Conservation (phyloP, 2,329 filamentous ascomycete species). For the Penicillium sp. region DNA sequence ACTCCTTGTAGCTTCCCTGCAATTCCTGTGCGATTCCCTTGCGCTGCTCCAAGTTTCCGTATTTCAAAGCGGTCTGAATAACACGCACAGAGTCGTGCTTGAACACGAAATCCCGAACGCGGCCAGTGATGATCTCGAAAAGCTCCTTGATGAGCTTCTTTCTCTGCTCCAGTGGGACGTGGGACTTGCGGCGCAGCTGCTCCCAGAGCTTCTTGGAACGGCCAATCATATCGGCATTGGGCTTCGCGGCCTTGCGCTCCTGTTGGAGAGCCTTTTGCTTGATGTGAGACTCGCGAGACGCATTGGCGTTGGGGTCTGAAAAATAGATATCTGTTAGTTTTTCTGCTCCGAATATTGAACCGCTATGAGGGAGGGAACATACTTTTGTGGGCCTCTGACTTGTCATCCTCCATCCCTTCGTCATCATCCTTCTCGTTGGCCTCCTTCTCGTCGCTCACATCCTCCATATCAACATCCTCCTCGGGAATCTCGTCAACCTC, state of each 20-base stretch:
- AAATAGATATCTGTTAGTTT: neutral
- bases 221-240: constrained; percentile 83
- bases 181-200: constrained; percentile 84
- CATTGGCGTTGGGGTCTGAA: constrained; percentile 48
- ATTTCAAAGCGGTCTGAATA: constrained; percentile 95
- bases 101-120: constrained; percentile 92
- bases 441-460: constrained; percentile 33
- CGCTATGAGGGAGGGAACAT: constrained; percentile 11
- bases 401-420: constrained; percentile 4
- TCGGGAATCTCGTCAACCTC: constrained; percentile 19
- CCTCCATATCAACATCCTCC: constrained; percentile 37
- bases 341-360: neutral
- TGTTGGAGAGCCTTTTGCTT: constrained; percentile 87
- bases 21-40: constrained; percentile 85
- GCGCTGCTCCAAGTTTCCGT: constrained; percentile 79
- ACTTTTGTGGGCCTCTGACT: constrained; percentile 24
- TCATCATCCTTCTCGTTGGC: constrained; percentile 12
- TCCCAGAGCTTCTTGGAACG: constrained; percentile 98
- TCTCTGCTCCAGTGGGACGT: constrained; percentile 85
- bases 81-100: constrained; percentile 98
- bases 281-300: constrained; percentile 80
- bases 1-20: constrained; percentile 75
- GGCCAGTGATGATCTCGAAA: constrained; percentile 85
- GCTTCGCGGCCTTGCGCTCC: constrained; percentile 90
- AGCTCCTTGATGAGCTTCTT: constrained; percentile 84